Conservation (phyloP, 2,329 filamentous ascomycete species). For the Calonectria pseudoreteaudii region DNA sequence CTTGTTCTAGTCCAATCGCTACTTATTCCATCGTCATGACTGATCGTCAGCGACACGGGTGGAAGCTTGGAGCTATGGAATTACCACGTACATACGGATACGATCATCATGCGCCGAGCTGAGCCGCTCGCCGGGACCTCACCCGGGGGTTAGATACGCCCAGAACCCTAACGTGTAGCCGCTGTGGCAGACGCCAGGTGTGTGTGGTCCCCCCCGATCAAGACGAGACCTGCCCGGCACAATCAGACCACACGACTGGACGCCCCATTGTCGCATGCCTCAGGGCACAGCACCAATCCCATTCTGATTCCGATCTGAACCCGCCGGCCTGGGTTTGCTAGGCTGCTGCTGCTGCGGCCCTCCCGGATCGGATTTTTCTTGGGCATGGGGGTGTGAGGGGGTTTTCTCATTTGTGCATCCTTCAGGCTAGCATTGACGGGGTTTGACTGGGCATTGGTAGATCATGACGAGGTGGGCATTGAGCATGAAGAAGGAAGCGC, state of each 20-base stretch:
- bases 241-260: constrained; percentile 22
- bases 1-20: not conserved
- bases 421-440: constrained; percentile 8
- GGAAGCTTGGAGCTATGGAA: not conserved
- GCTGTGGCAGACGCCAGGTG: constrained; percentile 24
- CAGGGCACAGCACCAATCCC: constrained; percentile 22
- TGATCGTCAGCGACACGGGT: constrained; percentile 1
- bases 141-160: not conserved
- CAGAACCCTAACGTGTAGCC: constrained; percentile 31
- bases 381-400: constrained; percentile 1
- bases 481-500: constrained; percentile 1
- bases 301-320: constrained; percentile 13
- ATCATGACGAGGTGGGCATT: constrained; percentile 1
- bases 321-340: constrained; percentile 9
- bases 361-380: constrained; percentile 4
- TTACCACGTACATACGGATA: not conserved
- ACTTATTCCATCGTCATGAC: not conserved
- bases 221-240: not conserved
- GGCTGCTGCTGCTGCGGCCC: constrained; percentile 11
- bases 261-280: constrained; percentile 19
- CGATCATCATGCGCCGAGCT: constrained; percentile 9
- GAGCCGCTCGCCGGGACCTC: not conserved
- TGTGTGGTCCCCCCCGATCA: constrained; percentile 15
- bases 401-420: not conserved
- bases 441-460: constrained; percentile 3